Conservation (phyloP, 2,329 filamentous ascomycete species). For the Purpureocillium lavendulum region DNA sequence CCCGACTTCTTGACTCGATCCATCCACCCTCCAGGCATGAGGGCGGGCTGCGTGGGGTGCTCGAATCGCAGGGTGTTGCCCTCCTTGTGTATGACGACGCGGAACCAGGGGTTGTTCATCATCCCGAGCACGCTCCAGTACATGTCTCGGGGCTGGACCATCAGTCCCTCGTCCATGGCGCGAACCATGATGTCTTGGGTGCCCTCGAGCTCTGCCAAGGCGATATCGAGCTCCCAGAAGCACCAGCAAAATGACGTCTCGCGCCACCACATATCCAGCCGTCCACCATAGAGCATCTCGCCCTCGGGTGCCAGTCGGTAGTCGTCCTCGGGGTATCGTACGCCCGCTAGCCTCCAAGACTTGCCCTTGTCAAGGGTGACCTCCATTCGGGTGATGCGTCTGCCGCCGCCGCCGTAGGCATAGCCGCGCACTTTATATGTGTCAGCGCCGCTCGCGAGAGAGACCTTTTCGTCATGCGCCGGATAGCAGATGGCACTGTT, state of each 20-base stretch:
- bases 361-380: slow-evolving; percentile 75
- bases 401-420: slow-evolving; percentile 82
- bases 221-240: slow-evolving; percentile 73
- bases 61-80: slow-evolving; percentile 61
- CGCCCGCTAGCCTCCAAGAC: slow-evolving; percentile 67
- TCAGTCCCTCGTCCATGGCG: slow-evolving; percentile 86
- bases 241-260: slow-evolving; percentile 87
- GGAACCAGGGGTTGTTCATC: slow-evolving; percentile 98
- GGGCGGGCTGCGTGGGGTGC: slow-evolving; percentile 75
- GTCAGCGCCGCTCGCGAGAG: slow-evolving; percentile 34
- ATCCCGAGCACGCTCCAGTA: slow-evolving; percentile 93
- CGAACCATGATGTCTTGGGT: slow-evolving; percentile 71
- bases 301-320: slow-evolving; percentile 58
- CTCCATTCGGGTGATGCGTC: slow-evolving; percentile 73
- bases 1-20: slow-evolving; percentile 77
- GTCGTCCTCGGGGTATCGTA: slow-evolving; percentile 77
- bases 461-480: slow-evolving; percentile 63
- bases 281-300: slow-evolving; percentile 64
- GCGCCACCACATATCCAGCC: slow-evolving; percentile 71
- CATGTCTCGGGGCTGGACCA: slow-evolving; percentile 82
- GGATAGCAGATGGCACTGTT: slow-evolving; percentile 80
- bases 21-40: slow-evolving; percentile 86
- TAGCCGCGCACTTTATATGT: slow-evolving; percentile 69
- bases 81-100: slow-evolving; percentile 67
- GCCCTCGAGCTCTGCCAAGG: slow-evolving; percentile 49